Base-by-base conservation (phyloP, 176 grass and related monocot species). In the Raddia distichophylla region DNA sequence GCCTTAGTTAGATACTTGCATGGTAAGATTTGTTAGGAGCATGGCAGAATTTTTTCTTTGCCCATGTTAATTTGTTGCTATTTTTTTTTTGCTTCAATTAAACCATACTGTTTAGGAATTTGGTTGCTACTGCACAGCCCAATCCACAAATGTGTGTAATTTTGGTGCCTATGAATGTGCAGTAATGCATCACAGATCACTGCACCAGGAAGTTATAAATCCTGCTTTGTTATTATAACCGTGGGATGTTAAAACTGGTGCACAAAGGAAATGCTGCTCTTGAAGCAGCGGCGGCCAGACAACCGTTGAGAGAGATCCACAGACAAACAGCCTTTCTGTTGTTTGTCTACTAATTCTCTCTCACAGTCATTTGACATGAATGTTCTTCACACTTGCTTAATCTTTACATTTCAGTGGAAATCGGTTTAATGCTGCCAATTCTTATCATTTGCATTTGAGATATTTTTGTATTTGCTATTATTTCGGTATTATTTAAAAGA, bases 291-390 rank as follows among this genome's bases (percentile, higher is more conserved):
- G 79, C 83, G 88, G 90, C 93, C 90, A 93, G 94, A 97, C 91
- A 93, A 93, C 94, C 80, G 83, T 91, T 91, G 88, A 79, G 83
- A 91, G 85, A 80, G 88, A 89, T 96, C 86, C 90, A 96, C 90
- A 93, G 90, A 82, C 79, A 66, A 87, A 84, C 82, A 85, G 18
- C 44, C 78, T 64, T 44, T 40, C 15, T 91, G 68, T 32, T 79
- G 78, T 80, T 97, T 93, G 73, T 87, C 91, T 93, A 91, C 94
- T 97, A 74, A 89, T 74, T 97, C 74, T 89, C 83, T 93, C 91
- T 93, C 88, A 87, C 81, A 83, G 89, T 86, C n/a, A 13, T 58
- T 1, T 60, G 8, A 3, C 10, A 63, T 2, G 60, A 35, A 63
- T 63, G 11, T 5, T 34, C 60, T 6, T 34, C 0, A 14, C 27